Evolutionary conservation across 768 basidiomycete species (phyloP).

Genomic region (Trametes cinnabarina): DNA sequence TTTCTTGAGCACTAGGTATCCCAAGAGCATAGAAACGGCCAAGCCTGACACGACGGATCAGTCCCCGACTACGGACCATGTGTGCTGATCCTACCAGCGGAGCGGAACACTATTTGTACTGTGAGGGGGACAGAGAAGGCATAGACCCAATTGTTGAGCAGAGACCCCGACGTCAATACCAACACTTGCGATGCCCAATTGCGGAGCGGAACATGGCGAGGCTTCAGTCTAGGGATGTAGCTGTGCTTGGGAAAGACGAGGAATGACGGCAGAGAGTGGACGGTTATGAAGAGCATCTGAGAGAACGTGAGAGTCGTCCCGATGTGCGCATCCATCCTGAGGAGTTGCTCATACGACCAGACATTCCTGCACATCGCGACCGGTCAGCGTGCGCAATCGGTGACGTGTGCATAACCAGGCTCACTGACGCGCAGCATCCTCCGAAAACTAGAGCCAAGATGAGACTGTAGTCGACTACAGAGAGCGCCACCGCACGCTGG

Average conservation of each 20-base stretch:
- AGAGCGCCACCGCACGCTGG: slow-evolving; percentile 24
- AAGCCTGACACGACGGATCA: slow-evolving; percentile 46
- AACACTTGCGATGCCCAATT: slow-evolving; percentile 73
- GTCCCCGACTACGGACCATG: slow-evolving; percentile 3
- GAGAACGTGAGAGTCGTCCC: slow-evolving; percentile 83
- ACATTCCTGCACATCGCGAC: slow-evolving; percentile 53
- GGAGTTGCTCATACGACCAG: slow-evolving; percentile 71
- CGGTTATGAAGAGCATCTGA: slow-evolving; percentile 77
- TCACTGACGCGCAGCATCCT: slow-evolving; percentile 76
- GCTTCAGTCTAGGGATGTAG: slow-evolving; percentile 53
- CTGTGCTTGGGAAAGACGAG: slow-evolving; percentile 34
- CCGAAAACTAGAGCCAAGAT: slow-evolving; percentile 69
- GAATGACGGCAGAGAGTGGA: slow-evolving; percentile 65
- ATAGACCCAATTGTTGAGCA: slow-evolving; percentile 82
- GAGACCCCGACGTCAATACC: slow-evolving; percentile 60
- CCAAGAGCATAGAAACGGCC: slow-evolving; percentile 74
- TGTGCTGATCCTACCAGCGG: slow-evolving; percentile 53
- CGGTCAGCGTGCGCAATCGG: neutral
- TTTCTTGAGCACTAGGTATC: slow-evolving; percentile 56
- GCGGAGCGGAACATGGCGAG: slow-evolving; percentile 62
- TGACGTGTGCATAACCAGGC: neutral
- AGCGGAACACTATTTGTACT: slow-evolving; percentile 81
- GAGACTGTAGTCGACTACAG: slow-evolving; percentile 36
- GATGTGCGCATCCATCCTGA: slow-evolving; percentile 64
- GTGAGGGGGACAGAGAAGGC: slow-evolving; percentile 74